Percentiles rank a stretch among this genome's conserved stretches.
Conservation (phyloP, 108 stramenopile genomes). For the Pseudonitzschia delicatissima region DNA sequence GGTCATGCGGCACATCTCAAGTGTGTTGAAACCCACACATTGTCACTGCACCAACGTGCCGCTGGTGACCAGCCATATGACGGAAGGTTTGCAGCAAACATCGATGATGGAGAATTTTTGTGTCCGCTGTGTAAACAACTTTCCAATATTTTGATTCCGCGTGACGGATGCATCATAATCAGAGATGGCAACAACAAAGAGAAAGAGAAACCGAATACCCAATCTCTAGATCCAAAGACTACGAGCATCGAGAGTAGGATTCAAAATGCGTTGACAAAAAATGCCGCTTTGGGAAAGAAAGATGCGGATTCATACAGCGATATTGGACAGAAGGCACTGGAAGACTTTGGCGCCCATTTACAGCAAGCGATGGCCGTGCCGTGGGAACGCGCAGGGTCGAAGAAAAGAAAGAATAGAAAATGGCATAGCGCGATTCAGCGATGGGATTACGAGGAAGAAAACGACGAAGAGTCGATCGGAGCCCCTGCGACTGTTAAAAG, state of each 20-base stretch:
- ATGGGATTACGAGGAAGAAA: slow-evolving; percentile 82
- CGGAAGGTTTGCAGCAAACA: slow-evolving; percentile 90
- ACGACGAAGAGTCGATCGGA: slow-evolving; percentile 16
- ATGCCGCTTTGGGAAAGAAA: slow-evolving; percentile 1
- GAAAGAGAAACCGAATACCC: neutral
- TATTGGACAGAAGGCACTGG: slow-evolving; percentile 53
- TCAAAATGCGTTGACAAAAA: slow-evolving; percentile 5
- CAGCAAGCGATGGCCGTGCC: slow-evolving; percentile 72
- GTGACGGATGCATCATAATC: slow-evolving; percentile 45
- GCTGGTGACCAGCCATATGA: slow-evolving; percentile 83
- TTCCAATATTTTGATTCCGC: slow-evolving; percentile 91
- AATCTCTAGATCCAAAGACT: neutral
- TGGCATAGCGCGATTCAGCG: slow-evolving; percentile 74
- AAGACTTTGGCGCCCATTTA: slow-evolving; percentile 68
- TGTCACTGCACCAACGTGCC: slow-evolving; percentile 84
- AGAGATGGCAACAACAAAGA: slow-evolving; percentile 9
- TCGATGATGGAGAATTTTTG: slow-evolving; percentile 88
- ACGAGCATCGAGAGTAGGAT: neutral
- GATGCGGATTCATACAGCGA: slow-evolving; percentile 15
- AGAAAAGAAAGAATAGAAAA: slow-evolving; percentile 40
- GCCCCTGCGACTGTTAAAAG: slow-evolving; percentile 32
- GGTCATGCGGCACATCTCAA: slow-evolving; percentile 95
- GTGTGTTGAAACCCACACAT: slow-evolving; percentile 90
- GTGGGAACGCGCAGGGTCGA: slow-evolving; percentile 48
- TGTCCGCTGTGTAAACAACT: slow-evolving; percentile 98